These are phyloP conservation scores for Tirmania nivea DNA, from an alignment of 495 filamentous ascomycete species.

Conservation along the genomic window DNA sequence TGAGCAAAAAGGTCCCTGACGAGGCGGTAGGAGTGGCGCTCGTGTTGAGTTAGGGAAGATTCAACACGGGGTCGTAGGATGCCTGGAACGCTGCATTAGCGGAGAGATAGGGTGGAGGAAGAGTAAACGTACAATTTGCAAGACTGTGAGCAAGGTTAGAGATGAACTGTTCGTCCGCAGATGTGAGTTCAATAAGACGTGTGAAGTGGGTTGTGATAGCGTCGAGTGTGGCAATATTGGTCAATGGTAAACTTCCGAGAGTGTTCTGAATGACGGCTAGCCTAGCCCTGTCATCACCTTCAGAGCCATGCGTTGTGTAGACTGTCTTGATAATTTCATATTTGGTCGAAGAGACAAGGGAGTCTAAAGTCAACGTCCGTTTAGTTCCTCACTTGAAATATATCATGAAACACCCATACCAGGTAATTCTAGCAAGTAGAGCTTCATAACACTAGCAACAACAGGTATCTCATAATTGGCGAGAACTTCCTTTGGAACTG, in stretches of 20 bases:
- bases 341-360: constrained; percentile 89
- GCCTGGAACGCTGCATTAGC: background rate
- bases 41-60: constrained; percentile 79
- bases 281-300: constrained; percentile 42
- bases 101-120: background rate
- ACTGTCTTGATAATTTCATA: constrained; percentile 98
- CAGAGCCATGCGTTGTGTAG: constrained; percentile 64
- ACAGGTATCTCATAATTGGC: constrained; percentile 79
- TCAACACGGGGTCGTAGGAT: constrained; percentile 71
- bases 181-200: constrained; percentile 86
- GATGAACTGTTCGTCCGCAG: constrained; percentile 75
- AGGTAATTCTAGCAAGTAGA: constrained; percentile 89
- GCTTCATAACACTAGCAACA: constrained; percentile 77
- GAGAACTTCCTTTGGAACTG: constrained; percentile 51
- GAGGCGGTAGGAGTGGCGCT: constrained; percentile 79
- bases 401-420: constrained; percentile 32
- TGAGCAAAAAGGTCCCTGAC: constrained; percentile 82
- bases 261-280: constrained; percentile 90
- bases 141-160: constrained; percentile 53
- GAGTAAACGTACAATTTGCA: constrained; percentile 36
- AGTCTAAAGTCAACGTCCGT: constrained; percentile 35
- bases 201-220: constrained; percentile 97
- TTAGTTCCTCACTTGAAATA: background rate
- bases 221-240: constrained; percentile 96
- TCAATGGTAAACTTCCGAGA: constrained; percentile 77